Evolutionary conservation across 805 yeast genomes (phyloP), one percentile per base, ranked within the genome.

Genomic region (Hanseniaspora mollemarum): DNA sequence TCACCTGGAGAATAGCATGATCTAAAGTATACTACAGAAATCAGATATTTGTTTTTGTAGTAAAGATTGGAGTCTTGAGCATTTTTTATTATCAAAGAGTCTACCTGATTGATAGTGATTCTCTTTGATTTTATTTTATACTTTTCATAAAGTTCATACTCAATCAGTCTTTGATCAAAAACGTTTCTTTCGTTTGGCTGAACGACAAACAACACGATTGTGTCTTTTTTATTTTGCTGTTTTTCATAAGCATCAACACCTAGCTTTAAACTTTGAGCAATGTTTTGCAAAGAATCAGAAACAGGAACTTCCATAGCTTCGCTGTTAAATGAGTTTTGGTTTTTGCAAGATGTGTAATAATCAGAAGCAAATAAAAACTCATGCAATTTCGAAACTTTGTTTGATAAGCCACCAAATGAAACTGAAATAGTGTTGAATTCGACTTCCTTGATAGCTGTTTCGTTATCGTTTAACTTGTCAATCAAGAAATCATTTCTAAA

Each of bases 361-460:
- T 87, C 87, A 7, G 69, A 60, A 3, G 65, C 60, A 61, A 83
- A 82, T 59, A 83, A 65, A 58, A 75, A 85, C 19, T 72, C 64
- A 65, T 92, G 98, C 52, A 86, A 68, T 56, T 76, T 71, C 19
- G 92, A 83, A 24, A 86, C 90, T 62, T 81, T 83, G 13, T 87
- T 64, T 1, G 95, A 81, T 52, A 92, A 71, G 0, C 94, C 97
- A 19, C 94, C 96, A 69, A 92, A 92, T 1, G 96, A 88, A 3
- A 90, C 95, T 59, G 95, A 83, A 2, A 92, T 86, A 1, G 98
- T 88, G 66, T 92, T 92, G 69, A 90, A 90, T 64, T 92, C 99
- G 46, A 92, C 92, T 65, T 92, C 98, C 62, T 90, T 88, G 59
- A 90, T 82, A 25, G 65, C 63, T 13, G 66, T 65, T 46, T 67